These are phyloP conservation scores for Fraxinus paxiana DNA, from an alignment of 305 asterid species.

Conservation along the genomic window DNA sequence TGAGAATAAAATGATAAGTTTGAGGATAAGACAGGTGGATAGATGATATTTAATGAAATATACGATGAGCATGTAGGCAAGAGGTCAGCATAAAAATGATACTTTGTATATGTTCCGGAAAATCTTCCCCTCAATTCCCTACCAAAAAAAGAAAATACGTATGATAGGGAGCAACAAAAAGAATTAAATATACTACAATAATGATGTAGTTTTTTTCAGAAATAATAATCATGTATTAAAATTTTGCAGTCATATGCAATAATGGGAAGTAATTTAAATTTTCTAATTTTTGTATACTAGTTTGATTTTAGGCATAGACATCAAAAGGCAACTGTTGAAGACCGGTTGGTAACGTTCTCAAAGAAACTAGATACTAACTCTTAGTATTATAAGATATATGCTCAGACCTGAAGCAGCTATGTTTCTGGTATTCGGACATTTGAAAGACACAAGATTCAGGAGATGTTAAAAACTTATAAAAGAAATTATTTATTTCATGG, in stretches of 20 bases:
- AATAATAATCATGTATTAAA: neutral
- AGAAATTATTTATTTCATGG: neutral
- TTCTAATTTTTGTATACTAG: neutral
- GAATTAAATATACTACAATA: neutral
- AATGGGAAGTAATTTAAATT: neutral
- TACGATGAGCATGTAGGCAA: neutral
- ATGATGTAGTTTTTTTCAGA: neutral
- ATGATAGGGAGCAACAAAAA: neutral
- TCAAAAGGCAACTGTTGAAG: neutral
- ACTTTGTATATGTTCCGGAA: neutral
- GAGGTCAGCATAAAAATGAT: conserved; percentile 16
- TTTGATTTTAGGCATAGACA: neutral
- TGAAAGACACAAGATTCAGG: neutral
- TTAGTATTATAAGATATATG: neutral
- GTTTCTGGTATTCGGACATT: neutral
- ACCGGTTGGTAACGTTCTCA: neutral
- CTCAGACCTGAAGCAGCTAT: neutral
- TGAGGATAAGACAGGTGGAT: conserved; percentile 6
- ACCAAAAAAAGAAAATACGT: neutral
- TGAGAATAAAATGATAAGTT: neutral
- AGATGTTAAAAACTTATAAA: neutral
- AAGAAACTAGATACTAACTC: neutral
- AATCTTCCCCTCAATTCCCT: conserved; percentile 9
- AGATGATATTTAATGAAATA: neutral
- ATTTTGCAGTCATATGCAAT: neutral